Conservation (phyloP, 2,329 filamentous ascomycete species). For the Colletotrichum nymphaeae region DNA sequence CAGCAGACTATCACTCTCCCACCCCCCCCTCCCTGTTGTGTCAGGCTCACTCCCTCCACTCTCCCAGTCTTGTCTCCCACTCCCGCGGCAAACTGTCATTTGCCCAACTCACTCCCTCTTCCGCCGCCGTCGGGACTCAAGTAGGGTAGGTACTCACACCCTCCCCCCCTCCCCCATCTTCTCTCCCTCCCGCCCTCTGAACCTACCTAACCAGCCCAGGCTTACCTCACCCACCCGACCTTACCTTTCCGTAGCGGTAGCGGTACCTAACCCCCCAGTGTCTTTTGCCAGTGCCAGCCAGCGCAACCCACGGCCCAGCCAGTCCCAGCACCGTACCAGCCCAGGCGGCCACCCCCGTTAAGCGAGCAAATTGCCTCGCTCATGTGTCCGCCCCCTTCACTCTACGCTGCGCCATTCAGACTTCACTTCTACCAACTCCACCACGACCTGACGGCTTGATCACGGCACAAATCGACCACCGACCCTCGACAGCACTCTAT, state of each 20-base stretch:
- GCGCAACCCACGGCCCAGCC: slow-evolving; percentile 20
- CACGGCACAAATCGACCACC: slow-evolving; percentile 32
- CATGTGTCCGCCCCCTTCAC: slow-evolving; percentile 36
- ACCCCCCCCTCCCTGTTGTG: not conserved
- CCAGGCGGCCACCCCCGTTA: slow-evolving; percentile 34
- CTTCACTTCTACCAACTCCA: slow-evolving; percentile 37
- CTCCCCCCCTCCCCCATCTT: slow-evolving; percentile 2
- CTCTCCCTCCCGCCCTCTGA: not conserved
- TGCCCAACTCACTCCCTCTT: slow-evolving; percentile 2
- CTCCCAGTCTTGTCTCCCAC: not conserved
- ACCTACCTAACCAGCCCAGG: not conserved
- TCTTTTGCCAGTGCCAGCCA: slow-evolving; percentile 31
- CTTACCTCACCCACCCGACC: slow-evolving; percentile 11
- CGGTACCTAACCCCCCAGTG: not conserved
- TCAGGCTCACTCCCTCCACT: not conserved
- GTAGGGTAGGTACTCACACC: not conserved
- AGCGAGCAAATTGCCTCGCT: slow-evolving; percentile 37
- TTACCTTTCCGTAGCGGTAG: no score
- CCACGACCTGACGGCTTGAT: slow-evolving; percentile 33
- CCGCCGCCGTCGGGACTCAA: not conserved
- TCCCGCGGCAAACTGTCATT: slow-evolving; percentile 35
- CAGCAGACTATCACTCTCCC: not conserved
- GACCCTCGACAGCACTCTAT: slow-evolving; percentile 25
- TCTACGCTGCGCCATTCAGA: slow-evolving; percentile 36
- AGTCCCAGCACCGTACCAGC: slow-evolving; percentile 15